Conservation (phyloP, 129 eudicot genomes). For the Kitagawia praeruptora region DNA sequence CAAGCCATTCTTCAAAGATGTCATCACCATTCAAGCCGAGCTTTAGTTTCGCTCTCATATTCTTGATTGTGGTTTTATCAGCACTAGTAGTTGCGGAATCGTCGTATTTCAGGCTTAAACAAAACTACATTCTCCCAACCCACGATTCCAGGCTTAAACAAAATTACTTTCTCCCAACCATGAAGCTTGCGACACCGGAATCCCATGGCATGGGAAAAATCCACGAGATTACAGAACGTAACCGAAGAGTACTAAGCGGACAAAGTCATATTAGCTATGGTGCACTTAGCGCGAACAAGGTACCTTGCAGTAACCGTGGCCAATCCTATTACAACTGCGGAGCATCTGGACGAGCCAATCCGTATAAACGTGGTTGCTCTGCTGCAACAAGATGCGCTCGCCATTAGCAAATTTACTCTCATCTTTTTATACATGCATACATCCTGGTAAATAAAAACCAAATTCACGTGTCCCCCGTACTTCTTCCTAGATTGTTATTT, state of each 20-base stretch:
- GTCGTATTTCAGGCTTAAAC: background rate
- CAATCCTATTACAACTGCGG: slow-evolving; percentile 8
- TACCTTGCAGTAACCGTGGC: slow-evolving; percentile 7
- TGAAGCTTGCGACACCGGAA: background rate
- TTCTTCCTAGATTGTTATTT: background rate
- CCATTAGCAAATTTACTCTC: background rate
- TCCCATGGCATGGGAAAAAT: background rate
- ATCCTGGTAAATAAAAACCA: background rate
- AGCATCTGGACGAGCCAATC: background rate
- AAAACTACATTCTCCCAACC: background rate
- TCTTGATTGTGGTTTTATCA: background rate
- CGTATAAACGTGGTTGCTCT: slow-evolving; percentile 1
- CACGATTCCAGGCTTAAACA: background rate
- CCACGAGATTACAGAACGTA: background rate
- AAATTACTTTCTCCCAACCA: background rate
- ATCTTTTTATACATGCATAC: background rate
- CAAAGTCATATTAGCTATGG: background rate
- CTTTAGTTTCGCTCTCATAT: background rate
- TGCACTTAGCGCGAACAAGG: slow-evolving; percentile 1
- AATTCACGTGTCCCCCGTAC: background rate
- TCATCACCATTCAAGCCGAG: background rate
- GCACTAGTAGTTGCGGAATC: background rate
- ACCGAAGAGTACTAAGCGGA: background rate
- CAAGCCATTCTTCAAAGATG: background rate
- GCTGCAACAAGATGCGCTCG: slow-evolving; percentile 8